Base-by-base conservation (phyloP, 257 asterid genomes). In the Gynochthodes officinalis region DNA sequence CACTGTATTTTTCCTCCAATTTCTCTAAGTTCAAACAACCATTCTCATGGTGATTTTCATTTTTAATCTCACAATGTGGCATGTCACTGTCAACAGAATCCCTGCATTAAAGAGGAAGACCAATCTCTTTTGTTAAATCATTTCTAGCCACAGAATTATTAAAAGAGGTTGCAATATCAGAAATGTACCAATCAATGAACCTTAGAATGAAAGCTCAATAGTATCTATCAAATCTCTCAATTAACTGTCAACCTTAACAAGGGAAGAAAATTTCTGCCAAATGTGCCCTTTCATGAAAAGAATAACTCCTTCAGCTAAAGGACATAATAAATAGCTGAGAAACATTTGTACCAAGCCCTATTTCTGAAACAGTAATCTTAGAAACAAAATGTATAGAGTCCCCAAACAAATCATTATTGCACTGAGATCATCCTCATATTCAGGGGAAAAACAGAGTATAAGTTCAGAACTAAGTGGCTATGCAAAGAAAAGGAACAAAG, bases 11-110 rank as follows among this genome's bases (percentile, higher is more conserved):
- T 74, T 83, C 81, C 61, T 86, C 88, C 4, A 81, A 74, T 62
- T 72, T 78, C 73, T 81, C 88, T 27, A 87, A 84, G 79, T 82
- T 89, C 69, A 75, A 83, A 63, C 80, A 72, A 76, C 82, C 92
- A 77, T 80, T 84, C 30, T 68, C 84, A 40, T 77, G 81, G 74
- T 79, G 88, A 83, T 79, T 78, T 79, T 79, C 90, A 75, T 59
- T 76, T 59, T 83, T 88, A 72, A 73, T 66, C 64, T 80, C 78
- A 57, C 81, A 84, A 70, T 57, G 64, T 71, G 83, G 80, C 75
- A 73, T 78, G 73, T 84, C 89, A 80, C 85, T 74, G 48, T 84
- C 74, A 81, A 67, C 71, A 80, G 74, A 70, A 72, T 77, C 83
- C 86, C 94, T 90, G 91, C 64, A 75, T 59, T 84, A 73, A 48